Evolutionary conservation across 208 protist genomes (phyloP).

Genomic region (Lotmaria passim): DNA sequence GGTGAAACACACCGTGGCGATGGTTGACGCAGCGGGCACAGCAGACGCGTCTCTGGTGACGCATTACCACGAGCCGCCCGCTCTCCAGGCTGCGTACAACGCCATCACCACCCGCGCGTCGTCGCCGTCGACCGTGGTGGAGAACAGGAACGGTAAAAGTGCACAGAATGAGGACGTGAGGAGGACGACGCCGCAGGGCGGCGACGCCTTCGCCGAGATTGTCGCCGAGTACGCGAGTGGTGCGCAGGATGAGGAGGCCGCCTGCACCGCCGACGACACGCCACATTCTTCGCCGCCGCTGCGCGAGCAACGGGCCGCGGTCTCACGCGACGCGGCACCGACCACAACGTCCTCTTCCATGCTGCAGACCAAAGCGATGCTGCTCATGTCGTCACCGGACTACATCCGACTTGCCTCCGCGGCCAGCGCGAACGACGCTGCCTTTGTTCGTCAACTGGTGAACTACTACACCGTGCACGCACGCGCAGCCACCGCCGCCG

Average conservation of each 20-base stretch:
- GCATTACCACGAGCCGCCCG: constrained; percentile 30
- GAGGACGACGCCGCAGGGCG: neutral
- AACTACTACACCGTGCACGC: constrained; percentile 38
- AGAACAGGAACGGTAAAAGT: neutral
- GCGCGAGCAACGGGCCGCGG: neutral
- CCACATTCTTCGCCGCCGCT: neutral
- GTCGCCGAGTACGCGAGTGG: constrained; percentile 22
- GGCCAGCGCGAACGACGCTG: constrained; percentile 47
- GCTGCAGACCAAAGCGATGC: neutral
- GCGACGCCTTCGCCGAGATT: constrained; percentile 8
- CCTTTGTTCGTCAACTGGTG: constrained; percentile 64
- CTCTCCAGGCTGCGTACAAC: constrained; percentile 25
- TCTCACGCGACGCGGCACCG: neutral
- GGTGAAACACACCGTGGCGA: neutral
- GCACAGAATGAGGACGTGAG: neutral
- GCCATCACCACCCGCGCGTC: neutral
- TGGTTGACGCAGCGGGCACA: neutral
- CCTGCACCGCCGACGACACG: neutral
- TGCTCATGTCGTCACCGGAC: constrained; percentile 26
- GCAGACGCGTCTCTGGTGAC: neutral
- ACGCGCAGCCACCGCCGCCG: neutral
- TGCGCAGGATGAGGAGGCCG: neutral
- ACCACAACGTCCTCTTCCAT: neutral
- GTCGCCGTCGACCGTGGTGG: neutral
- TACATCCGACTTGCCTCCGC: constrained; percentile 43